Percentiles rank a stretch among this genome's conserved stretches.
These are phyloP conservation scores for Beta corolliflora DNA, from an alignment of 179 eudicot genomes.

Conservation along the genomic window DNA sequence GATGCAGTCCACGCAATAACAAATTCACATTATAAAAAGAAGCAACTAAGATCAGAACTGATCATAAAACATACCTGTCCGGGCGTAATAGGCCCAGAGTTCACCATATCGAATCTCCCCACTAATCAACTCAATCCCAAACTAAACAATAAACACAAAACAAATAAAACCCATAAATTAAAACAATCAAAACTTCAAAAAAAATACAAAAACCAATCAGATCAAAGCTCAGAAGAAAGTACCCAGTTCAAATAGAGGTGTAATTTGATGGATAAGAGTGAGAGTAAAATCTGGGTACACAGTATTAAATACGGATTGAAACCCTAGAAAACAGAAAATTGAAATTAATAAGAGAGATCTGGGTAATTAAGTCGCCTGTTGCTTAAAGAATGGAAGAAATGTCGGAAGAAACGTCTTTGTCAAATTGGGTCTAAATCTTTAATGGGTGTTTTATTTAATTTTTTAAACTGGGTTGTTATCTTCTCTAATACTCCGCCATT, in stretches of 20 bases:
- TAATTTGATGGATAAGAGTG: conserved; percentile 17
- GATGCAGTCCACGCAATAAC: not conserved
- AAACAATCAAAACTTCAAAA: not conserved
- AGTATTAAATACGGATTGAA: conserved; percentile 34
- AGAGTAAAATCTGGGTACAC: conserved; percentile 6
- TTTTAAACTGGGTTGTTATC: not conserved
- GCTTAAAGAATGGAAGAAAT: conserved; percentile 52
- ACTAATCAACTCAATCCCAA: conserved; percentile 31
- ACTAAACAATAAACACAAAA: conserved; percentile 3
- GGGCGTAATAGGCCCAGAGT: conserved; percentile 65
- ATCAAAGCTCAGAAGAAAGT: conserved; percentile 8
- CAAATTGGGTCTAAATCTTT: conserved; percentile 2
- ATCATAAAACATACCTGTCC: conserved; percentile 60
- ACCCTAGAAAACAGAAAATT: conserved; percentile 6
- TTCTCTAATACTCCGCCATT: conserved; percentile 30
- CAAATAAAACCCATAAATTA: conserved; percentile 3
- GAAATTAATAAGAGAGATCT: conserved; percentile 31
- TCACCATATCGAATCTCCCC: conserved; percentile 45
- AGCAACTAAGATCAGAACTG: not conserved
- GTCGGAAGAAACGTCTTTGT: conserved; percentile 40
- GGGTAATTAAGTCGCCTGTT: conserved; percentile 41
- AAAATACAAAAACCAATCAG: not conserved
- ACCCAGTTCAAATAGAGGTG: conserved; percentile 4
- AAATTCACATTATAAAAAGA: not conserved
- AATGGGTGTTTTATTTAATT: not conserved